phyloP scores from a whole-genome alignment of 106 monocot genomes.

The Dendrobium chrysotoxum region DNA sequence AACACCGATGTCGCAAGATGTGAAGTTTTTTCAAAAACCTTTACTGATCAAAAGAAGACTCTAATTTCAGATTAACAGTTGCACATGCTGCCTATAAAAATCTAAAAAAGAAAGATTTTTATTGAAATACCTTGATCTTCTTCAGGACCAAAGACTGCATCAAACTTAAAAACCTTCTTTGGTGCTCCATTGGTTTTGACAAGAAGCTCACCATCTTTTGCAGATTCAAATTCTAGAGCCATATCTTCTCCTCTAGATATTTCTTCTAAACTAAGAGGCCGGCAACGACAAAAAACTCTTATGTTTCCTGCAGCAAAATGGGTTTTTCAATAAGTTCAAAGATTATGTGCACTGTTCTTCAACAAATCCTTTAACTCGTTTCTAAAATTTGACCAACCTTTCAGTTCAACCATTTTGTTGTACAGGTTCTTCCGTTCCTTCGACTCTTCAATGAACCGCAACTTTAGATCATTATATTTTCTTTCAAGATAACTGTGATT shows the following conservation, averaged over 20 bases:
- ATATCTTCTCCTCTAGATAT: conserved; percentile 40
- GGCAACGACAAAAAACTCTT: conserved; percentile 82
- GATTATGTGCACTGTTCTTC: not conserved
- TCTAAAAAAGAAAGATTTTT: not conserved
- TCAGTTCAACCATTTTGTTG: conserved; percentile 80
- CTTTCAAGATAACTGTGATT: conserved; percentile 26
- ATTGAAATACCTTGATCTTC: conserved; percentile 67
- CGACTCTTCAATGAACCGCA: conserved; percentile 54
- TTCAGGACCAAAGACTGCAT: conserved; percentile 69
- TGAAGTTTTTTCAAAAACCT: conserved; percentile 65
- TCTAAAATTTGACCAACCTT: conserved; percentile 36
- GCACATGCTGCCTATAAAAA: not conserved
- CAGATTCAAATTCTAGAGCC: conserved; percentile 76
- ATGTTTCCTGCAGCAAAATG: conserved; percentile 65
- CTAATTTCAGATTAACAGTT: not conserved
- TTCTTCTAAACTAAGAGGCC: conserved; percentile 75
- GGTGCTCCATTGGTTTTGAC: conserved; percentile 55
- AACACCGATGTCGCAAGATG: conserved; percentile 77
- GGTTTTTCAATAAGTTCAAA: not conserved
- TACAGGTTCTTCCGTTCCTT: conserved; percentile 67
- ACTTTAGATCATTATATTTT: conserved; percentile 43
- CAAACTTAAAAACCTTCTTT: conserved; percentile 82
- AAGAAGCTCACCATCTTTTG: conserved; percentile 73
- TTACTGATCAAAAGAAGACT: conserved; percentile 30
- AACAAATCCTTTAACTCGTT: not conserved